phyloP scores from a whole-genome alignment of 768 basidiomycete genomes.

The Boletus insuetus region DNA sequence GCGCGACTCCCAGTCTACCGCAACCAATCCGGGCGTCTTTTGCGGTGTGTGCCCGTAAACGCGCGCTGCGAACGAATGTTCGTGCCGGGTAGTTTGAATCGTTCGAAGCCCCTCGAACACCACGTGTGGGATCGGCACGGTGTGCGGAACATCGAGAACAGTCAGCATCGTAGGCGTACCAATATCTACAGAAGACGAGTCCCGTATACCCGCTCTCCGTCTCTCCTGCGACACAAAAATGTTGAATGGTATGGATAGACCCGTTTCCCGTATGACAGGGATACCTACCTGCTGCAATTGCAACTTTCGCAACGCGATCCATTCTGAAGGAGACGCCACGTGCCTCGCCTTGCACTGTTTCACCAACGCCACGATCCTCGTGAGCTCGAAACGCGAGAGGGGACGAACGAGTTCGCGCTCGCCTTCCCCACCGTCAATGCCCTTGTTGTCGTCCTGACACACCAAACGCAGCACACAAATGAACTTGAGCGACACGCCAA shows the following conservation, averaged over 20 bases:
- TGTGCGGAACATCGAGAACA: too few relatives aligned
- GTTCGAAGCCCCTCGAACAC: conserved; percentile 51
- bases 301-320: conserved; percentile 45
- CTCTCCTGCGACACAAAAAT: too few relatives aligned
- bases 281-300: conserved; percentile 40
- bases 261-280: not conserved
- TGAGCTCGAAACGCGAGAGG: conserved; percentile 39
- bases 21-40: conserved; percentile 39
- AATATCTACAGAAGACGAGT: too few relatives aligned
- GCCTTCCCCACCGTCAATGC: not conserved
- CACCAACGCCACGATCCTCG: conserved; percentile 32
- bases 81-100: conserved; percentile 63
- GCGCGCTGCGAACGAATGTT: conserved; percentile 64
- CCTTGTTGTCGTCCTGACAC: conserved; percentile 11
- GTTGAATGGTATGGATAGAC: not conserved
- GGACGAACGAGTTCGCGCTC: too few relatives aligned
- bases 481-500: not conserved
- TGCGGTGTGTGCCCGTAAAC: conserved; percentile 41
- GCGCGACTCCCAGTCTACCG: conserved; percentile 72
- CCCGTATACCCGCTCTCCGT: too few relatives aligned
- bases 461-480: not conserved
- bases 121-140: conserved; percentile 29
- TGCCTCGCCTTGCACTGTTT: conserved; percentile 10
- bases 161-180: too few relatives aligned
- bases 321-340: conserved; percentile 28